Percentiles rank a stretch among this genome's conserved stretches.
Conservation (phyloP, 1,284 basidiomycete genomes). For the Entoloma clypeatum region DNA sequence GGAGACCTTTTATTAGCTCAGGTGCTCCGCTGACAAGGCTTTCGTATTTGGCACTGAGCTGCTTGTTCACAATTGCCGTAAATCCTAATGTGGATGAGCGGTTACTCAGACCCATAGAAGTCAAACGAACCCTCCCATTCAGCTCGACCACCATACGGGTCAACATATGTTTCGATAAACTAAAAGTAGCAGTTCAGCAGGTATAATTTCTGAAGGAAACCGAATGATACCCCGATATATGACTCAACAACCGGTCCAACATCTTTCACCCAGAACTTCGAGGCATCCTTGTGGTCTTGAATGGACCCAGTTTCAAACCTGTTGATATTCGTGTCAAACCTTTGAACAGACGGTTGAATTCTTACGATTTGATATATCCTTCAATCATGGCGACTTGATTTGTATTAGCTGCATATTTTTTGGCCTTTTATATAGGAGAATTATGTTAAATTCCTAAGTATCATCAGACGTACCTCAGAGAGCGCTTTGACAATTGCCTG, state of each 20-base stretch:
- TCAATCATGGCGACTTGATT: conserved; percentile 73
- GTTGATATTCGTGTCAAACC: conserved; percentile 3
- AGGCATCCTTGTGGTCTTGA: conserved; percentile 72
- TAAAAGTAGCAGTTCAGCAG: conserved; percentile 31
- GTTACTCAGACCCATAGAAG: not conserved
- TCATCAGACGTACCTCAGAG: conserved; percentile 43
- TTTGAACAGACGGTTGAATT: conserved; percentile 2
- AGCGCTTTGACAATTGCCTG: conserved; percentile 54
- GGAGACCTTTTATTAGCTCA: conserved; percentile 72
- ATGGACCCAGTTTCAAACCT: conserved; percentile 78
- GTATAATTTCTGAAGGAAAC: conserved; percentile 25
- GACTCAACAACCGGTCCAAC: conserved; percentile 83
- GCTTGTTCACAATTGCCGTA: conserved; percentile 83
- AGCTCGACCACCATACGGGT: conserved; percentile 78
- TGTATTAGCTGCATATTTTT: conserved; percentile 68
- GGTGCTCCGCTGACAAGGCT: conserved; percentile 71
- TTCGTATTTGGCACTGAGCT: conserved; percentile 77
- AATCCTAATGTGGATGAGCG: conserved; percentile 50
- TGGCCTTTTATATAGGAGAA: conserved; percentile 44
- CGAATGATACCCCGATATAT: conserved; percentile 60
- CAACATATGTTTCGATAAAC: conserved; percentile 78
- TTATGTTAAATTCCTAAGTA: not conserved
- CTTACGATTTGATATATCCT: conserved; percentile 74
- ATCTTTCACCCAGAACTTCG: conserved; percentile 80
- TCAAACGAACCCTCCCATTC: conserved; percentile 73